Evolutionary conservation across 768 basidiomycete species (phyloP).

Genomic region (Rhizopogon roseolus): DNA sequence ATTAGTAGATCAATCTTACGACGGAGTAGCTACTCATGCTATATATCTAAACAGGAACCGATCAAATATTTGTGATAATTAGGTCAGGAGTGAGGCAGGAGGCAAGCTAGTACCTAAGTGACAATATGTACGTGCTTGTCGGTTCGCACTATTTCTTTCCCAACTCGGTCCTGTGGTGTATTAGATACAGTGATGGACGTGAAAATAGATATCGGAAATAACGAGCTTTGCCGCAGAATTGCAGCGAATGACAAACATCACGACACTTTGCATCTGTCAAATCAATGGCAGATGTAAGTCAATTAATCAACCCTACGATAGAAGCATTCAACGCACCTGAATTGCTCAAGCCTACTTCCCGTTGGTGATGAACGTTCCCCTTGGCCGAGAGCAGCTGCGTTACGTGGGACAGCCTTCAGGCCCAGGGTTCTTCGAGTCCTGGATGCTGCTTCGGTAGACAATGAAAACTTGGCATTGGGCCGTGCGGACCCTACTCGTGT

Average conservation of each 20-base stretch:
- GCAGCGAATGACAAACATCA: neutral
- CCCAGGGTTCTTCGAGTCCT: slow-evolving; percentile 14
- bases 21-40: neutral
- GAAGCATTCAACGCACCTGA: neutral
- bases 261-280: neutral
- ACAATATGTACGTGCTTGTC: neutral
- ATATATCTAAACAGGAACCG: neutral
- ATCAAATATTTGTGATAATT: neutral
- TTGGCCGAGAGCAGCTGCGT: neutral
- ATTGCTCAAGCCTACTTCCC: neutral
- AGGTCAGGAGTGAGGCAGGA: neutral
- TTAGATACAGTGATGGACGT: neutral
- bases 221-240: neutral
- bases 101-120: neutral
- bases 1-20: neutral
- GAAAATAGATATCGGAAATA: slow-evolving; percentile 2
- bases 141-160: neutral
- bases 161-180: neutral
- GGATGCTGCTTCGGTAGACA: slow-evolving; percentile 9
- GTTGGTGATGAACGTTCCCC: neutral
- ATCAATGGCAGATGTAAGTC: neutral
- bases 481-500: slow-evolving; percentile 22
- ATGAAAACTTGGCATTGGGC: slow-evolving; percentile 13
- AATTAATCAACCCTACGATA: neutral
- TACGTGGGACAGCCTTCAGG: neutral